Evolutionary conservation across 164 flowering plant genomes (phyloP).

Genomic region (Magnolia changhungtana): DNA sequence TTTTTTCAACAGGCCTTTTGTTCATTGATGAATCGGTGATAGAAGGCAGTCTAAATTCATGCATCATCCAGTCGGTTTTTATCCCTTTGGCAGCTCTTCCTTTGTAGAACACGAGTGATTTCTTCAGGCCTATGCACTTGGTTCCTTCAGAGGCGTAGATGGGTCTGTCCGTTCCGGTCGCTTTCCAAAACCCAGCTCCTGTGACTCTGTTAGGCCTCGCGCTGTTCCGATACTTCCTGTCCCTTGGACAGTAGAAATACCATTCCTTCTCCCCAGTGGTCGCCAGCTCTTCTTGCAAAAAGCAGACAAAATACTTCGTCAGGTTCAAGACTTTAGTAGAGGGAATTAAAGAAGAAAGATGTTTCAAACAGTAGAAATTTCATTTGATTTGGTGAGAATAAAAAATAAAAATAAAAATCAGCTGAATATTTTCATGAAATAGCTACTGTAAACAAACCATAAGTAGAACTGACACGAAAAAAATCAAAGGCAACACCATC

Average conservation of each 20-base stretch:
- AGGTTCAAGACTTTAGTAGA: neutral
- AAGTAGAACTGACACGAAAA: slow-evolving; percentile 9
- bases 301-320: neutral
- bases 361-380: neutral
- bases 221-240: slow-evolving; percentile 87
- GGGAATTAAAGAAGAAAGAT: neutral
- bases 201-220: slow-evolving; percentile 91
- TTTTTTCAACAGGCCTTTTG: slow-evolving; percentile 53
- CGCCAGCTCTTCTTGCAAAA: slow-evolving; percentile 53
- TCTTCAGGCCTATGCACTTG: slow-evolving; percentile 92
- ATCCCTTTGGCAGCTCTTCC: slow-evolving; percentile 96
- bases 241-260: slow-evolving; percentile 97
- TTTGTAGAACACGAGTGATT: slow-evolving; percentile 90
- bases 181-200: slow-evolving; percentile 96
- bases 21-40: slow-evolving; percentile 36
- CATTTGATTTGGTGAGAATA: neutral
- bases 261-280: slow-evolving; percentile 91
- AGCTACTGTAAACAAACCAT: neutral
- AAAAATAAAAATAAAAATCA: neutral
- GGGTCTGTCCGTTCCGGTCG: slow-evolving; percentile 93
- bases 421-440: neutral
- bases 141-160: slow-evolving; percentile 78
- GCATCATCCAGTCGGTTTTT: slow-evolving; percentile 99
- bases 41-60: slow-evolving; percentile 89
- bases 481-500: slow-evolving; percentile 5